phyloP scores from a whole-genome alignment of 768 basidiomycete species.

The Tricholoma sp. region DNA sequence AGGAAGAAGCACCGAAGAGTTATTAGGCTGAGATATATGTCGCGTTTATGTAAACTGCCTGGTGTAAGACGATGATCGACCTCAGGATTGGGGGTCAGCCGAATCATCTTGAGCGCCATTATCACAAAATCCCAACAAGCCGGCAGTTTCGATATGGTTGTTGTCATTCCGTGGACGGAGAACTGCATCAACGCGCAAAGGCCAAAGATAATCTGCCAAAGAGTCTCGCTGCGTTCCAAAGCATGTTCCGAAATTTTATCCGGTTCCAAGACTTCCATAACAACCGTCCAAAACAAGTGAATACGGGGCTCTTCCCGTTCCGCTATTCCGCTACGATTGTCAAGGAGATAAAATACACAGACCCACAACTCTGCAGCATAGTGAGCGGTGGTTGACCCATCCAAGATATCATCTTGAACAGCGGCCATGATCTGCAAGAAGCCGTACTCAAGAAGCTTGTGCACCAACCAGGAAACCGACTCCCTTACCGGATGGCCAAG shows the following conservation, averaged over 20 bases:
- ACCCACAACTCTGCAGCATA: conserved; percentile 70
- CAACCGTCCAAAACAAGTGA: conserved; percentile 42
- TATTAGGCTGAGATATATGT: conserved; percentile 66
- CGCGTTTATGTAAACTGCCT: conserved; percentile 46
- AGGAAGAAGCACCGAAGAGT: conserved; percentile 72
- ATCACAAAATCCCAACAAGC: conserved; percentile 65
- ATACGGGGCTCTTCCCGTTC: conserved; percentile 10
- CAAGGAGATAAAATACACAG: conserved; percentile 57
- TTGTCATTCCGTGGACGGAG: conserved; percentile 42
- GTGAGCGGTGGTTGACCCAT: conserved; percentile 33
- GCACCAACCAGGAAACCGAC: conserved; percentile 37
- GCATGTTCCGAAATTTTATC: conserved; percentile 22
- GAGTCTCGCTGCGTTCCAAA: conserved; percentile 51
- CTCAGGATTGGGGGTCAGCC: conserved; percentile 43
- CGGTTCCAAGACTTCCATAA: conserved; percentile 30
- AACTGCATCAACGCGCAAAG: conserved; percentile 79
- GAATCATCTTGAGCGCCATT: conserved; percentile 53
- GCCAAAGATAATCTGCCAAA: conserved; percentile 69
- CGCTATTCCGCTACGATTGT: conserved; percentile 12
- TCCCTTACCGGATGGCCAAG: conserved; percentile 22
- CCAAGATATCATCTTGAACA: conserved; percentile 28
- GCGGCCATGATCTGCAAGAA: conserved; percentile 39
- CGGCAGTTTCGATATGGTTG: conserved; percentile 31
- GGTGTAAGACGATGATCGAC: conserved; percentile 33
- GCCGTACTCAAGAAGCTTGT: conserved; percentile 49